These are phyloP conservation scores for Fusarium clavum DNA, from an alignment of 2,329 filamentous ascomycete species.

Conservation along the genomic window DNA sequence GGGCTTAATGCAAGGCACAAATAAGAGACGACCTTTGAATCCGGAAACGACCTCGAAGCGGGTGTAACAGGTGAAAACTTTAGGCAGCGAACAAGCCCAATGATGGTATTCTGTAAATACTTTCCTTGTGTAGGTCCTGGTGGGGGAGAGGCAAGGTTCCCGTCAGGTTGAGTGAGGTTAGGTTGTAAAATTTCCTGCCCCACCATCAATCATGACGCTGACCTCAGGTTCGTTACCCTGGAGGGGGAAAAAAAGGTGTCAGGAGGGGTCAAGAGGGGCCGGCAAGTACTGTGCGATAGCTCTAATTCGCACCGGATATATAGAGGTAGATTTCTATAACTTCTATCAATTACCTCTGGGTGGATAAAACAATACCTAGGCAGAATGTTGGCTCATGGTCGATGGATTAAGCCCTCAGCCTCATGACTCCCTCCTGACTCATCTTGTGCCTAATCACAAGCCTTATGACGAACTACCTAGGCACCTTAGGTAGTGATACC, in stretches of 20 bases:
- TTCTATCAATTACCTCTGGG: neutral
- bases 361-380: neutral
- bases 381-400: neutral
- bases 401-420: neutral
- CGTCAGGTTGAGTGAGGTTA: conserved; percentile 11
- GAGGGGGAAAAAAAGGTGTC: conserved; percentile 13
- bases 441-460: neutral
- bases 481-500: conserved; percentile 11
- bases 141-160: conserved; percentile 42
- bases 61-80: conserved; percentile 11
- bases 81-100: conserved; percentile 46
- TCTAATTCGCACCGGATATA: conserved; percentile 1
- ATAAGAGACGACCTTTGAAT: conserved; percentile 6
- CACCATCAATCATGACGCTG: conserved; percentile 52
- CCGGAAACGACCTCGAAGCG: conserved; percentile 4
- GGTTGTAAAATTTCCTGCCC: conserved; percentile 57
- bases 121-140: conserved; percentile 28
- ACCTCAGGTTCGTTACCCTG: conserved; percentile 4
- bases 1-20: neutral
- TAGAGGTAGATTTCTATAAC: neutral
- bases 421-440: conserved; percentile 3
- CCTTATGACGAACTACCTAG: conserved; percentile 12
- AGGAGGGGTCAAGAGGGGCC: conserved; percentile 42
- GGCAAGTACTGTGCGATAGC: conserved; percentile 15
- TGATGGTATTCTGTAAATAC: conserved; percentile 41